These are phyloP conservation scores for Uncinocarpus reesii DNA, from an alignment of 2,329 filamentous ascomycete species.

Conservation along the genomic window DNA sequence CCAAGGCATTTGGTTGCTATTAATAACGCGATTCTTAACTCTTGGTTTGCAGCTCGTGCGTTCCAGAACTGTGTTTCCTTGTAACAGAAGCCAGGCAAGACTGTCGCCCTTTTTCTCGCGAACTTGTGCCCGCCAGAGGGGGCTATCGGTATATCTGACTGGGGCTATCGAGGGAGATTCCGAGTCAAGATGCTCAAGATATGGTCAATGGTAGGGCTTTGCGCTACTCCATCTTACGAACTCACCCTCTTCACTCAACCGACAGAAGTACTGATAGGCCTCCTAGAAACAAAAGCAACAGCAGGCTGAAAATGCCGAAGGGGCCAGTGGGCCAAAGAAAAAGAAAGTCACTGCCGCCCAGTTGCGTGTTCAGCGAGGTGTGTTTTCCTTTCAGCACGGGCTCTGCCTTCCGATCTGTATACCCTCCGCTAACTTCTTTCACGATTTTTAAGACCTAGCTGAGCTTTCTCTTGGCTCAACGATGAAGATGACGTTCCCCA, in stretches of 20 bases:
- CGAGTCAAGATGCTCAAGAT: slow-evolving; percentile 83
- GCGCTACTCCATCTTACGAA: slow-evolving; percentile 5
- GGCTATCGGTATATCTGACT: not conserved
- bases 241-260: not conserved
- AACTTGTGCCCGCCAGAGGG: not conserved
- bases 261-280: slow-evolving; percentile 17
- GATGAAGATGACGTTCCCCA: slow-evolving; percentile 49
- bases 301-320: slow-evolving; percentile 87
- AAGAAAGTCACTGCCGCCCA: slow-evolving; percentile 98
- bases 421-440: not conserved
- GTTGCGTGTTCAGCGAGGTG: slow-evolving; percentile 91
- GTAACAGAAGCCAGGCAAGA: too few species aligned
- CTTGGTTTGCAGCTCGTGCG: too few species aligned
- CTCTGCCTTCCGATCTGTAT: not conserved
- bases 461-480: slow-evolving; percentile 43
- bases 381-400: slow-evolving; percentile 13
- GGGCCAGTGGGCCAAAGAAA: slow-evolving; percentile 70
- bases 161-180: slow-evolving; percentile 11
- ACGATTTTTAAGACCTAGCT: slow-evolving; percentile 33
- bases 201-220: slow-evolving; percentile 78
- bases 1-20: too few species aligned
- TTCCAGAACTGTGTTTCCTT: too few species aligned
- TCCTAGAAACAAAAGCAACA: slow-evolving; percentile 69
- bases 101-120: not conserved
- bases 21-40: too few species aligned